Conservation (phyloP, 164 flowering plant species). For the Piper betle region DNA sequence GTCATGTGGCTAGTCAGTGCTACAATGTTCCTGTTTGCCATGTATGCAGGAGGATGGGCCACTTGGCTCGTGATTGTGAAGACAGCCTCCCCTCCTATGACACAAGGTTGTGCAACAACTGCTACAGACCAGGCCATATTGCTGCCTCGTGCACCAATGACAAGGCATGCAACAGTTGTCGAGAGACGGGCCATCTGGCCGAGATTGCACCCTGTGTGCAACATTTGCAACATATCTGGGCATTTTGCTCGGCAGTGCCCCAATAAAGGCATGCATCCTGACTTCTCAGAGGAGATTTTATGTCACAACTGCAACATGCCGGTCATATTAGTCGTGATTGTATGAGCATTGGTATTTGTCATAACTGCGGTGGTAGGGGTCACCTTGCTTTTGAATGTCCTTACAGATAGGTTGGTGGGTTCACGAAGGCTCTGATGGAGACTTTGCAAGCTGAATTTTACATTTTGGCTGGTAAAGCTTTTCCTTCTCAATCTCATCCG, state of each 20-base stretch:
- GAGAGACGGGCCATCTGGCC: constrained; percentile 52
- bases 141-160: constrained; percentile 41
- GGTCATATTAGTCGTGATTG: constrained; percentile 45
- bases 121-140: constrained; percentile 42
- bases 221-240: constrained; percentile 52
- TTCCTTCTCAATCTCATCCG: too few species aligned
- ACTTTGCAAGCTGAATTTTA: too few species aligned
- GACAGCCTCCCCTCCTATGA: constrained; percentile 23
- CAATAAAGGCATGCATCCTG: constrained; percentile 21
- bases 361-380: constrained; percentile 43
- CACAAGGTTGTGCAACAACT: constrained; percentile 40
- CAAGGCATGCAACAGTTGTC: constrained; percentile 45
- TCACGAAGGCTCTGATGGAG: constrained; percentile 17
- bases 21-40: constrained; percentile 51
- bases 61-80: constrained; percentile 33
- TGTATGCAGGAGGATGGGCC: constrained; percentile 47
- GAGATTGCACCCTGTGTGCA: constrained; percentile 58
- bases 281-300: constrained; percentile 19
- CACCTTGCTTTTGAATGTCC: constrained; percentile 40
- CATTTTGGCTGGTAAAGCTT: too few species aligned
- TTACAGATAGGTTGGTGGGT: constrained; percentile 22
- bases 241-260: constrained; percentile 85
- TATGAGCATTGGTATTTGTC: constrained; percentile 24
- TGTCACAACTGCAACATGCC: constrained; percentile 30
- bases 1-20: constrained; percentile 50